Conservation (phyloP, 192 early-diverging fungal genomes). For the Coemansia sp. region DNA sequence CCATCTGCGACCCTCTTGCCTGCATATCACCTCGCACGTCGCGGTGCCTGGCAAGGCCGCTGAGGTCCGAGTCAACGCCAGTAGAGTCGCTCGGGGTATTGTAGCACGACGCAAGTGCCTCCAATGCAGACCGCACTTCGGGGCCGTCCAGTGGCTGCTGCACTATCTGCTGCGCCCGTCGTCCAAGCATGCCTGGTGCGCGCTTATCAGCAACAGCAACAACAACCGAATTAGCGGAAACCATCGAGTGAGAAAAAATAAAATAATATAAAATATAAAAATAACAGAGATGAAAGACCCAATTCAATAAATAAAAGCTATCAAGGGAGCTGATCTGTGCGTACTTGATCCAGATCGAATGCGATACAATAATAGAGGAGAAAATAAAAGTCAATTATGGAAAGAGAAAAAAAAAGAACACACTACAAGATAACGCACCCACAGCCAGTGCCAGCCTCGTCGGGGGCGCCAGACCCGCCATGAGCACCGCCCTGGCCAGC, state of each 20-base stretch:
- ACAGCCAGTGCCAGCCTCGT: slow-evolving; percentile 56
- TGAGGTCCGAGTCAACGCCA: neutral
- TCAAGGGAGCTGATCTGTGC: neutral
- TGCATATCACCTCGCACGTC: slow-evolving; percentile 47
- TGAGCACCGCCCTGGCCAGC: neutral
- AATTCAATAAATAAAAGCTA: neutral
- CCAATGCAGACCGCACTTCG: slow-evolving; percentile 24
- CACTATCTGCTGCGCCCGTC: slow-evolving; percentile 39
- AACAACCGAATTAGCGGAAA: neutral
- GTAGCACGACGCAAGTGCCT: slow-evolving; percentile 31
- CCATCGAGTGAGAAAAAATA: neutral
- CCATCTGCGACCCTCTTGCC: slow-evolving; percentile 11
- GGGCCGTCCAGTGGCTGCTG: slow-evolving; percentile 33
- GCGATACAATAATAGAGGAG: neutral
- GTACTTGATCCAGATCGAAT: neutral
- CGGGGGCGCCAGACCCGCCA: slow-evolving; percentile 44
- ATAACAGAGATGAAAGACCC: neutral
- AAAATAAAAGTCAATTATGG: slow-evolving; percentile 1
- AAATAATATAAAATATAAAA: neutral
- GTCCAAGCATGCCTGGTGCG: slow-evolving; percentile 30
- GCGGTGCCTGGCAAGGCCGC: slow-evolving; percentile 11
- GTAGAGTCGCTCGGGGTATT: neutral
- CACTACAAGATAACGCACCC: slow-evolving; percentile 64
- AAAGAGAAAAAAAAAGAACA: neutral
- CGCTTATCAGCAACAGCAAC: slow-evolving; percentile 14